Base-by-base conservation (phyloP, 305 asterid genomes). In the Coffea humblotiana region DNA sequence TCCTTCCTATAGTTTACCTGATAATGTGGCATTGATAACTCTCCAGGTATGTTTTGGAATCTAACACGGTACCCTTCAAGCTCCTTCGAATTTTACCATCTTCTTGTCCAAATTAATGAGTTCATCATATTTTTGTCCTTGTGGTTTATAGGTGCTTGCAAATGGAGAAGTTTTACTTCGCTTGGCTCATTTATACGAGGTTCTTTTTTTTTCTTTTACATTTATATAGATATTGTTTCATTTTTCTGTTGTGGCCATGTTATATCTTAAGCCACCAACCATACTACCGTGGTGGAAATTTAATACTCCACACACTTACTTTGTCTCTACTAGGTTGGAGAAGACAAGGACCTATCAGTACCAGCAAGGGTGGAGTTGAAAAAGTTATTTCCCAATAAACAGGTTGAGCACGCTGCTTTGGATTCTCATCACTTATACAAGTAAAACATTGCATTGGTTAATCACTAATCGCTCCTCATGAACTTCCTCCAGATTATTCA, bases 111-210 rank as follows among this genome's bases (percentile, higher is more conserved):
- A 45, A 77, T 12, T 71, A 10, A 66, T 37, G 13, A 35, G 16
- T 35, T 51, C 49, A 71, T 45, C 29, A 48, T 72, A 43, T n/a
- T 51, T 51, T 27, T 5, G 58, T 72, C 67, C 74, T n/a, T 29
- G 79, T 77, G 43, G 58, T 80, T 84, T 85, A 79, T 89, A 96
- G 99, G 98, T 91, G 88, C 97, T 94, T 69, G 91, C 90, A 81
- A 91, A 90, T 43, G 88, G 91, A 72, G 82, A 81, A 14, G 95
- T 89, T 72, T 93, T 96, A 78, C 88, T 96, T 45, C 98, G 99
- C 2, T 85, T 96, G 88, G 98, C 98, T 45, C 99, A 96, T 88
- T 79, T 96, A 87, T 96, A 91, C 73, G 99, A 96, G 99, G 98
- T 96, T 87, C 73, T 72, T 77, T 75, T 72, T 77, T 75, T 11